Evolutionary conservation across 345 rosid species (phyloP), one percentile per base, ranked within the genome.

Genomic region (Ceriops decandra): DNA sequence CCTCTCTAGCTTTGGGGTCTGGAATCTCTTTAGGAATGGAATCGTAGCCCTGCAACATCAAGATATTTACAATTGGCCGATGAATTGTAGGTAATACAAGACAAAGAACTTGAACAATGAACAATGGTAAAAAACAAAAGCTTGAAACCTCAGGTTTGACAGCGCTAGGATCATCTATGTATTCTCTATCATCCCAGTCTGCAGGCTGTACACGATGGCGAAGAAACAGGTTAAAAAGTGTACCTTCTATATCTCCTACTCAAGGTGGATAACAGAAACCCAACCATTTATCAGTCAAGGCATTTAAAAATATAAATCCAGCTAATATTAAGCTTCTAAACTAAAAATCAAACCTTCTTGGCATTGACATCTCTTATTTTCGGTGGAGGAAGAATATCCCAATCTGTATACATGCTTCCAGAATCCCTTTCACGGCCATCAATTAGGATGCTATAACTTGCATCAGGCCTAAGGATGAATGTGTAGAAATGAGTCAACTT

Each of bases 141-240:
- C 54, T 24, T 62, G 24, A 63, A 78, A 93, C 98, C 96, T 88
- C 79, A 13, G 97, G 96, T 84, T 89, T 89, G 67, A 82, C 85
- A 76, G 77, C 89, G 66, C 84, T 74, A 58, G 93, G 98, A 74
- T 93, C 97, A 28, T 88, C 93, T 1, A 93, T 87, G 77, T 86
- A 93, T 70, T 93, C 98, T 69, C 86, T 87, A 35, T 88, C 96
- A 73, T 93, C 98, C 98, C 97, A 93, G 69, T 88, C 96, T 69
- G 81, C 85, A 27, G 96, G 97, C 98, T 93, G 89, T 52, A 63
- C 63, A 60, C 62, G 7, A 42, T 7, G n/a, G 38, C 30, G 54
- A 53, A 33, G 24, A 27, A 31, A 22, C 8, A 27, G 26, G 68
- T 35, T 30, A 56, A 21, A 52, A 4, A 1, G 26, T 33, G 57